Percentiles rank a stretch among this genome's conserved stretches.
These are phyloP conservation scores for Alloteropsis semialata DNA, from an alignment of 176 grass and related monocot species.

Conservation along the genomic window DNA sequence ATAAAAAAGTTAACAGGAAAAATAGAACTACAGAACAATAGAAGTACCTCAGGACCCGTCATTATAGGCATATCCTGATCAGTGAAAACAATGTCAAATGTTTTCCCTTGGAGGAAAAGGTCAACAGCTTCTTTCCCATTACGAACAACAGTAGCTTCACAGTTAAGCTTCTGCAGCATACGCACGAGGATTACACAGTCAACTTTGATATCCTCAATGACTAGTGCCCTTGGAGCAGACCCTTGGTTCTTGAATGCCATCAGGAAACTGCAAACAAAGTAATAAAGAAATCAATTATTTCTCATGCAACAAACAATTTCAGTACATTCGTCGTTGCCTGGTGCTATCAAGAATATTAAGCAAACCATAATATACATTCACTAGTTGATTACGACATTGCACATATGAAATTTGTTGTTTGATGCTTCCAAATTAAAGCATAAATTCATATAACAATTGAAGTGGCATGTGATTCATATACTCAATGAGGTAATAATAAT, in stretches of 20 bases:
- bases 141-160: neutral
- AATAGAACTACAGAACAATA: neutral
- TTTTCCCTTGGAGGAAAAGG: slow-evolving; percentile 28
- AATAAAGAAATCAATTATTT: neutral
- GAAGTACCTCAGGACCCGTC: slow-evolving; percentile 27
- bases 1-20: too few species aligned
- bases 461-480: too few species aligned
- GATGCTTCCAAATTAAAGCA: too few species aligned
- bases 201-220: slow-evolving; percentile 21
- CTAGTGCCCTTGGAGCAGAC: neutral
- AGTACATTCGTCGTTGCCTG: too few species aligned
- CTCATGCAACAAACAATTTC: neutral
- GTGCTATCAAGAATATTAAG: too few species aligned
- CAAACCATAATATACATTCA: too few species aligned
- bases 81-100: slow-evolving; percentile 29
- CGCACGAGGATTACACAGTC: neutral
- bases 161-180: neutral
- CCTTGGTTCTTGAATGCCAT: slow-evolving; percentile 2
- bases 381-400: too few species aligned
- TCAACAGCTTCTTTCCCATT: slow-evolving; percentile 38
- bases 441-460: too few species aligned
- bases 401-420: too few species aligned
- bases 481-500: too few species aligned
- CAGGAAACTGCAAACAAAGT: neutral
- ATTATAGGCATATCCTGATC: slow-evolving; percentile 33